A percentile compares a stretch with the other conserved stretches of the same genome.
Evolutionary conservation across 345 rosid species (phyloP).

Genomic region (Mangifera indica): DNA sequence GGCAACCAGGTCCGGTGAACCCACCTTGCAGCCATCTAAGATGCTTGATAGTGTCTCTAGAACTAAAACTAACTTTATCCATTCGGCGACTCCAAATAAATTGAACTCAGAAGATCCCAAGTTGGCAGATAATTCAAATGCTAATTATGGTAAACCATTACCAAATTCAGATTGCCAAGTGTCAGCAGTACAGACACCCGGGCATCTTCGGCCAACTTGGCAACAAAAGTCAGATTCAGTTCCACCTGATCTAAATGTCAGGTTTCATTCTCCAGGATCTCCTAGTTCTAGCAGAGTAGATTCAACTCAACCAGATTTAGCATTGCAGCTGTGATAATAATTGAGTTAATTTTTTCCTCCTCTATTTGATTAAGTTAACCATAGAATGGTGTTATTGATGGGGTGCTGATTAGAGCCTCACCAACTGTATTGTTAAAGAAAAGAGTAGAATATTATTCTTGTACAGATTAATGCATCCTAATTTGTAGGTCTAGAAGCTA

Average conservation of each 20-base stretch:
- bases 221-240: constrained; percentile 31
- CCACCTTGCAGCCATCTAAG: constrained; percentile 32
- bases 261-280: constrained; percentile 48
- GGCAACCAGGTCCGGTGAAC: constrained; percentile 29
- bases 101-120: constrained; percentile 27
- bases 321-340: constrained; percentile 50
- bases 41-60: constrained; percentile 24
- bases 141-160: constrained; percentile 11
- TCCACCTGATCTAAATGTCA: constrained; percentile 46
- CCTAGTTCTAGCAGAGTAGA: constrained; percentile 35
- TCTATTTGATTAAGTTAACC: constrained; percentile 26
- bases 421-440: constrained; percentile 25
- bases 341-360: constrained; percentile 4
- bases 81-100: constrained; percentile 18
- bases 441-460: constrained; percentile 29
- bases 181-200: constrained; percentile 15
- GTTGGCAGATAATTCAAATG: constrained; percentile 18
- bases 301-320: constrained; percentile 54
- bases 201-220: constrained; percentile 17
- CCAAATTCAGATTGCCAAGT: constrained; percentile 18
- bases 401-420: constrained; percentile 27
- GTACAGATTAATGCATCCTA: constrained; percentile 38
- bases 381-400: constrained; percentile 26
- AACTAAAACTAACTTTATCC: constrained; percentile 20
- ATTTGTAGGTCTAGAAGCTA: constrained; percentile 24